These are phyloP conservation scores for Tagetes erecta DNA, from an alignment of 129 eudicot species.

Conservation along the genomic window DNA sequence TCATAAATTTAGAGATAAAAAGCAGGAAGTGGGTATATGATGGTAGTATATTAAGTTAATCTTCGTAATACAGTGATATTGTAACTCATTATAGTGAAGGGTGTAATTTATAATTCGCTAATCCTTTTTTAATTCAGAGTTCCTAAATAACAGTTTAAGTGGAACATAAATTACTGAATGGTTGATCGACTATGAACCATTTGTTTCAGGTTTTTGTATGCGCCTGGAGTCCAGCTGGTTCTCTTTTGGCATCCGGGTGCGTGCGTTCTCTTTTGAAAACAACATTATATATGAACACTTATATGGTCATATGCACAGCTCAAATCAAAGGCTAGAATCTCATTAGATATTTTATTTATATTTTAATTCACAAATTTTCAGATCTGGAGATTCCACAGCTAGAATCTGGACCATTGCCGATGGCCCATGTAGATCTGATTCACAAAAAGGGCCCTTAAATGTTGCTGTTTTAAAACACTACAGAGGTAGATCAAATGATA, in stretches of 20 bases:
- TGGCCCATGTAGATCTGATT: conserved; percentile 59
- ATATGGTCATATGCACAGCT: conserved; percentile 14
- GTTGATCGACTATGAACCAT: background rate
- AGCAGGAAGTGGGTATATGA: background rate
- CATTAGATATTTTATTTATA: background rate
- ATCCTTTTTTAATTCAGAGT: background rate
- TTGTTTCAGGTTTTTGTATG: conserved; percentile 87
- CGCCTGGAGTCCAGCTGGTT: conserved; percentile 91
- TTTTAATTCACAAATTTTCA: conserved; percentile 16
- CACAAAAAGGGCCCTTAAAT: conserved; percentile 50
- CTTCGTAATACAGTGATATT: background rate
- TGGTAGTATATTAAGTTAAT: background rate
- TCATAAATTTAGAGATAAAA: background rate
- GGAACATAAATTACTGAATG: background rate
- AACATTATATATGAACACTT: background rate
- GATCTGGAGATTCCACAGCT: conserved; percentile 96
- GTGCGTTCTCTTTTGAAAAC: conserved; percentile 26
- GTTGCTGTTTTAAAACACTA: conserved; percentile 64
- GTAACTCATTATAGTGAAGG: background rate
- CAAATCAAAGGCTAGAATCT: background rate
- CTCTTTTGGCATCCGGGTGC: conserved; percentile 94
- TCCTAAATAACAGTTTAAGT: background rate
- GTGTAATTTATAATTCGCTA: background rate
- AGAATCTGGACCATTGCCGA: conserved; percentile 85
- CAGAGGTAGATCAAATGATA: conserved; percentile 78